phyloP scores from a whole-genome alignment of 305 asterid species.

The Solanum hybrid region DNA sequence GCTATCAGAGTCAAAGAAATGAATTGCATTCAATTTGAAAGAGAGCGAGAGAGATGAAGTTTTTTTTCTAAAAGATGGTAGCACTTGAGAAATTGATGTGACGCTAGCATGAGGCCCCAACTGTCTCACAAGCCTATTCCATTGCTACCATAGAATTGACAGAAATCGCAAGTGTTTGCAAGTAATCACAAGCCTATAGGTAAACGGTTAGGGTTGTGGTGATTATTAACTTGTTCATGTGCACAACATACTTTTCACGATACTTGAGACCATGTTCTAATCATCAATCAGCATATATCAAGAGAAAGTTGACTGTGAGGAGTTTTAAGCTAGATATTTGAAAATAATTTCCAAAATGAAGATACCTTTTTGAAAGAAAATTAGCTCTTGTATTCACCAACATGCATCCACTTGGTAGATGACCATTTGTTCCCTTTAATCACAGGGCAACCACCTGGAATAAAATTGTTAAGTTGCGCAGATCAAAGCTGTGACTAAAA shows the following conservation, averaged over 20 bases:
- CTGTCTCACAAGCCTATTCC: neutral
- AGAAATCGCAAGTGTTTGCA: neutral
- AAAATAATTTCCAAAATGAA: neutral
- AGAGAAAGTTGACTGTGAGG: neutral
- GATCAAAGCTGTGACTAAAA: neutral
- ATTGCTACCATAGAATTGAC: neutral
- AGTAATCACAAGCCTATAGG: neutral
- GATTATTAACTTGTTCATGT: neutral
- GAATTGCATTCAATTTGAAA: neutral
- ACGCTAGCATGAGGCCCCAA: neutral
- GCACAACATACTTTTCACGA: neutral
- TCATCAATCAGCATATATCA: neutral
- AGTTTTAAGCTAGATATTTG: neutral
- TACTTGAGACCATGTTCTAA: neutral
- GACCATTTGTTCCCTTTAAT: constrained; percentile 46
- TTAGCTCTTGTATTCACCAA: constrained; percentile 32
- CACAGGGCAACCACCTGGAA: constrained; percentile 53
- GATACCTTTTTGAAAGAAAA: neutral
- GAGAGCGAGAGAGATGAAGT: neutral
- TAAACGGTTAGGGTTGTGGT: neutral
- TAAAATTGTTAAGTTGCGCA: neutral
- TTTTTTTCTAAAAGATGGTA: neutral
- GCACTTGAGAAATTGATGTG: neutral
- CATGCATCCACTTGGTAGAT: constrained; percentile 57
- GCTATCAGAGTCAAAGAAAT: neutral